A percentile compares a stretch with the other conserved stretches of the same genome.
phyloP scores from a whole-genome alignment of 345 rosid species.

The Pugionium dolabratum region DNA sequence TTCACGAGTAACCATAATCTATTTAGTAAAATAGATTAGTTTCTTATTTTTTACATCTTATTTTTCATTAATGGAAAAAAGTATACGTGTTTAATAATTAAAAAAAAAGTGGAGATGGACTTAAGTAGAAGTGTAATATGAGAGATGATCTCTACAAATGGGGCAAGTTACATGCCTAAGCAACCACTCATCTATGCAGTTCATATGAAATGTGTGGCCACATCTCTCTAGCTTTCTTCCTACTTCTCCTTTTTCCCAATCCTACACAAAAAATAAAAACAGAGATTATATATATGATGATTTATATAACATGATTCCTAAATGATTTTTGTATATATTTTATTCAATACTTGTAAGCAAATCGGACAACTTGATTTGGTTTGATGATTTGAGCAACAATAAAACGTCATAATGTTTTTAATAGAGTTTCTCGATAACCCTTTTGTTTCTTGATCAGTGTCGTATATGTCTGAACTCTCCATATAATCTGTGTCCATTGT shows the following conservation, averaged over 20 bases:
- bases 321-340: neutral
- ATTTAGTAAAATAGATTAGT: too few species aligned
- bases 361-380: conserved; percentile 51
- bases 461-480: conserved; percentile 64
- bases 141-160: conserved; percentile 60
- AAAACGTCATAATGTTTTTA: conserved; percentile 48
- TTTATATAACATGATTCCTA: neutral
- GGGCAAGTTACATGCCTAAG: conserved; percentile 64
- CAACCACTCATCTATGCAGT: conserved; percentile 76
- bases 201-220: conserved; percentile 64
- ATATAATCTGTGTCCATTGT: conserved; percentile 49
- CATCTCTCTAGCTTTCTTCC: conserved; percentile 63
- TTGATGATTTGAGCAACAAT: conserved; percentile 17
- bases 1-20: too few species aligned
- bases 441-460: conserved; percentile 45
- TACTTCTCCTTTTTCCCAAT: conserved; percentile 56
- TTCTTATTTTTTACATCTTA: too few species aligned
- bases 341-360: conserved; percentile 63
- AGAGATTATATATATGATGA: neutral
- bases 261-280: conserved; percentile 43
- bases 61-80: too few species aligned
- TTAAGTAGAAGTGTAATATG: conserved; percentile 17
- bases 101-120: neutral
- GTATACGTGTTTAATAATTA: neutral
- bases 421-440: conserved; percentile 51